These are phyloP conservation scores for Apophysomyces elegans DNA, from an alignment of 371 early-diverging fungal species.

Conservation along the genomic window DNA sequence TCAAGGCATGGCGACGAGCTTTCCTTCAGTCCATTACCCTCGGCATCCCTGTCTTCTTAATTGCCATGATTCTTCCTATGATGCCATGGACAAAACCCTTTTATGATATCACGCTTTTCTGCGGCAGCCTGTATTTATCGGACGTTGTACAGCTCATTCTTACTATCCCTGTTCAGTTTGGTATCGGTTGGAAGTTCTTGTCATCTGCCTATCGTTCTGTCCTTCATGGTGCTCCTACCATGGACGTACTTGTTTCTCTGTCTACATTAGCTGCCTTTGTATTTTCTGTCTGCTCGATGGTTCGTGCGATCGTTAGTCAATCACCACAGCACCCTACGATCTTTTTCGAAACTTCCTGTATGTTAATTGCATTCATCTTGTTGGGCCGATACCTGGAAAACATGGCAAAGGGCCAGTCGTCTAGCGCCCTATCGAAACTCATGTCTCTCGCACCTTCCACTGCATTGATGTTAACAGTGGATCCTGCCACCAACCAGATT, in stretches of 20 bases:
- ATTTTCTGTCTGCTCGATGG: slow-evolving; percentile 71
- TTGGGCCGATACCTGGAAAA: slow-evolving; percentile 93
- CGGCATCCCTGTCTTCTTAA: slow-evolving; percentile 82
- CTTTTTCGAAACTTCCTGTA: slow-evolving; percentile 93
- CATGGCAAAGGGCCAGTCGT: slow-evolving; percentile 92
- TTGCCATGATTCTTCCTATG: slow-evolving; percentile 86
- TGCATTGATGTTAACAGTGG: slow-evolving; percentile 48
- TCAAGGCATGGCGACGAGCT: slow-evolving; percentile 77
- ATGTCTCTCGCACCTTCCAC: slow-evolving; percentile 84
- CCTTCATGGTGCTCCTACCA: slow-evolving; percentile 83
- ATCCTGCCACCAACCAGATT: slow-evolving; percentile 39
- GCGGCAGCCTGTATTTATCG: slow-evolving; percentile 66
- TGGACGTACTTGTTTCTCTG: slow-evolving; percentile 94
- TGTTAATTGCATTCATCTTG: slow-evolving; percentile 89
- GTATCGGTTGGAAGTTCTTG: slow-evolving; percentile 84
- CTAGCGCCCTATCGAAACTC: slow-evolving; percentile 86
- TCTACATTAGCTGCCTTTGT: slow-evolving; percentile 87
- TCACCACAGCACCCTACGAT: slow-evolving; percentile 66
- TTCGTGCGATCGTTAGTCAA: slow-evolving; percentile 49
- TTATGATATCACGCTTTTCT: slow-evolving; percentile 41
- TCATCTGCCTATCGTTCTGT: slow-evolving; percentile 77
- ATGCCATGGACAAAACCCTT: slow-evolving; percentile 47
- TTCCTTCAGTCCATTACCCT: slow-evolving; percentile 68
- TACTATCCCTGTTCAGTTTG: slow-evolving; percentile 93
- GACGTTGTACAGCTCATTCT: slow-evolving; percentile 60